Evolutionary conservation across 306 rosid species (phyloP).

Genomic region (Lablab purpureus): DNA sequence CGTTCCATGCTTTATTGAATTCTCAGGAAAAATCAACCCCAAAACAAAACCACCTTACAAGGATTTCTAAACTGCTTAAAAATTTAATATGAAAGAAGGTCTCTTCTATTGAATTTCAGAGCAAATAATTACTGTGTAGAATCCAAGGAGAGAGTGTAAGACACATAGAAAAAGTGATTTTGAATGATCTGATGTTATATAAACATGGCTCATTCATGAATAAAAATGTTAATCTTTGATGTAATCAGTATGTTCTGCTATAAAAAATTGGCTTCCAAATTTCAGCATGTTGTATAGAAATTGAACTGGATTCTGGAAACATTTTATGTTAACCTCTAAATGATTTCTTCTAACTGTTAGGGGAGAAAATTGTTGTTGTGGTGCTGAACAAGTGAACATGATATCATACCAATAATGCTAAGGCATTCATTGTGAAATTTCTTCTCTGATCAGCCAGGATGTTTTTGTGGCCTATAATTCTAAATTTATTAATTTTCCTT

Average conservation of each 20-base stretch:
- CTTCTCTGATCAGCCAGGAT: slow-evolving; percentile 16
- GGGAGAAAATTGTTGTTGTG: neutral
- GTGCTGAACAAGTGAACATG: neutral
- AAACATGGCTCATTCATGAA: slow-evolving; percentile 2
- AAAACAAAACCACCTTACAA: neutral
- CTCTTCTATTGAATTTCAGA: slow-evolving; percentile 10
- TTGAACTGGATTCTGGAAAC: neutral
- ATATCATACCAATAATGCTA: slow-evolving; percentile 11
- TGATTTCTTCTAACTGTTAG: neutral
- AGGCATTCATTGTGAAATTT: slow-evolving; percentile 10
- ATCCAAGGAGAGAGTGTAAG: neutral
- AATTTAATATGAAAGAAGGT: neutral
- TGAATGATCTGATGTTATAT: neutral
- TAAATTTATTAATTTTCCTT: no score
- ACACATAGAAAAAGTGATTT: neutral
- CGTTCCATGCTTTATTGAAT: neutral
- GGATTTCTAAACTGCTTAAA: neutral
- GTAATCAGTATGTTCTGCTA: neutral
- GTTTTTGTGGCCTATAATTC: neutral
- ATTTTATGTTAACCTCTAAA: neutral
- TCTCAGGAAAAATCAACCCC: neutral
- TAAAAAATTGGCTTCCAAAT: slow-evolving; percentile 9
- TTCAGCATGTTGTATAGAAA: neutral
- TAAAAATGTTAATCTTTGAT: neutral
- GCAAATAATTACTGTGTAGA: neutral